These are phyloP conservation scores for Exsudoporus frostii DNA, from an alignment of 768 basidiomycete genomes.

Conservation along the genomic window DNA sequence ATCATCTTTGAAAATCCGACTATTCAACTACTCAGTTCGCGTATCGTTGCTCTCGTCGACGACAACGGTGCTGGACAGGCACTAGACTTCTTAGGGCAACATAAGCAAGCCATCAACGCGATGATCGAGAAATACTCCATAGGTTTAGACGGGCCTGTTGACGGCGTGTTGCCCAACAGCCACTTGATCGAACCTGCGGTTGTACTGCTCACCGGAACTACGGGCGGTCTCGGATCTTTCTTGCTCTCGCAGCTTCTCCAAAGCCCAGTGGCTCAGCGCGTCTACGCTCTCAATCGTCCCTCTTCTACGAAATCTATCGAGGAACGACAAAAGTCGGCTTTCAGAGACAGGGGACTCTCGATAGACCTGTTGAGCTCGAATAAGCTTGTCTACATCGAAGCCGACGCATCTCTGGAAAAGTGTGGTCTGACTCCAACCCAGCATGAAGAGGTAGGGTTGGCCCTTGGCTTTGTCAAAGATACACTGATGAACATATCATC, in stretches of 20 bases:
- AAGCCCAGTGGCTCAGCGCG: constrained; percentile 18
- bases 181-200: constrained; percentile 15
- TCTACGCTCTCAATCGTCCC: constrained; percentile 35
- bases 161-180: constrained; percentile 9
- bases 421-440: constrained; percentile 29
- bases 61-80: background rate
- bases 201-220: constrained; percentile 39
- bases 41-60: constrained; percentile 7
- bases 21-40: constrained; percentile 34
- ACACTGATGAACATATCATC: background rate
- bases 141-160: constrained; percentile 11
- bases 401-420: constrained; percentile 25
- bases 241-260: constrained; percentile 31
- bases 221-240: constrained; percentile 40
- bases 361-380: constrained; percentile 22
- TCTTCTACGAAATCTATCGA: constrained; percentile 15
- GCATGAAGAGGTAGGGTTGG: constrained; percentile 18
- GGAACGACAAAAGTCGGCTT: constrained; percentile 28
- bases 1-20: constrained; percentile 42
- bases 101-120: constrained; percentile 28
- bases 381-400: constrained; percentile 36
- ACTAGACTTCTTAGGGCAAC: constrained; percentile 2
- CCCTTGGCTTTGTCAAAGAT: background rate
- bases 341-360: constrained; percentile 33
- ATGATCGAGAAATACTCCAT: constrained; percentile 41